phyloP scores from a whole-genome alignment of 805 yeast genomes.

The Saccharomycopsis sp. region DNA sequence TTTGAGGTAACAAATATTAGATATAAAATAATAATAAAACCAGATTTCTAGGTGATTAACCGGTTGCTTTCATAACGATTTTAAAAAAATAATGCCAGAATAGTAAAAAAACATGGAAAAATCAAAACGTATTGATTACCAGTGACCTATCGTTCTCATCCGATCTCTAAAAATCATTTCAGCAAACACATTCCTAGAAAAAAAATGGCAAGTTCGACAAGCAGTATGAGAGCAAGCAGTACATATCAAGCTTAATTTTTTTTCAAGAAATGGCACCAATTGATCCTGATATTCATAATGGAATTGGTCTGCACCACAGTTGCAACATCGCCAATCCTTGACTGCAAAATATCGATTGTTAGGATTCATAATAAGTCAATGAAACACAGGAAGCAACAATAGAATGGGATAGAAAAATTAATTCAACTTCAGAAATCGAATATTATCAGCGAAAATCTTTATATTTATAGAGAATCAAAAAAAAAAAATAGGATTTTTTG shows the following conservation, averaged over 20 bases:
- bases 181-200: slow-evolving; percentile 17
- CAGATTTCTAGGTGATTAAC: no score
- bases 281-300: slow-evolving; percentile 16
- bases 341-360: slow-evolving; percentile 10
- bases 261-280: slow-evolving; percentile 17
- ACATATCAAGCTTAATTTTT: slow-evolving; percentile 10
- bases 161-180: slow-evolving; percentile 20
- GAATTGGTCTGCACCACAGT: slow-evolving; percentile 13
- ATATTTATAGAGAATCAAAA: no score
- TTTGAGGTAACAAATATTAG: no score
- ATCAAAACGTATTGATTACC: no score
- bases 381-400: no score
- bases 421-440: no score
- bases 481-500: no score
- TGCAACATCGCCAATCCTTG: slow-evolving; percentile 20
- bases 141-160: slow-evolving; percentile 13
- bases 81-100: background rate
- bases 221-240: slow-evolving; percentile 16
- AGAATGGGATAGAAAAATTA: no score
- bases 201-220: slow-evolving; percentile 16
- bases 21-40: no score
- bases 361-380: slow-evolving; percentile 14
- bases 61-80: background rate
- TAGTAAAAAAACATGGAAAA: no score
- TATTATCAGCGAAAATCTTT: no score